Percentiles rank a stretch among this genome's conserved stretches.
Evolutionary conservation across 1,284 basidiomycete species (phyloP).

Genomic region (Chalciporus piperatoides): DNA sequence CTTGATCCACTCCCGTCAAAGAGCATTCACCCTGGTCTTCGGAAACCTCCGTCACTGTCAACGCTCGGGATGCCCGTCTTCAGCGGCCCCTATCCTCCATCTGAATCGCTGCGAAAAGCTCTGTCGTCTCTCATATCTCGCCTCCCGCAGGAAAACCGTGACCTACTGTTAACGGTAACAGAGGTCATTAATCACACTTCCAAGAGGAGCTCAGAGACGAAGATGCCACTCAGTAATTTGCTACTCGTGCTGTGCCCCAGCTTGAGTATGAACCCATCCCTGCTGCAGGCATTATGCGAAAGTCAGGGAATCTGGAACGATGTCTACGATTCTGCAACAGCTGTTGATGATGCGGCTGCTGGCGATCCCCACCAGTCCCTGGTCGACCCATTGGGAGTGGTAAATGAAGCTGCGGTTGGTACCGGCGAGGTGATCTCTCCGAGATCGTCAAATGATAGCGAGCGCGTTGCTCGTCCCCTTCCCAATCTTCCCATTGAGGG

Average conservation of each 20-base stretch:
- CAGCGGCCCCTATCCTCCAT: constrained; percentile 54
- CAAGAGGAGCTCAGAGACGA: constrained; percentile 59
- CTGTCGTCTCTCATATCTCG: constrained; percentile 58
- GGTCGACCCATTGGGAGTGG: background rate
- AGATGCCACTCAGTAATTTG: constrained; percentile 82
- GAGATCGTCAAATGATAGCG: constrained; percentile 15
- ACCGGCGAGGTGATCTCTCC: background rate
- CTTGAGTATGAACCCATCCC: constrained; percentile 71
- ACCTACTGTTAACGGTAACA: constrained; percentile 67
- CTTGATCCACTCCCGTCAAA: constrained; percentile 38
- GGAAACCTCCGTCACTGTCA: constrained; percentile 74
- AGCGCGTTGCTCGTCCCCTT: constrained; percentile 25
- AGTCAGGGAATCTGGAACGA: constrained; percentile 61
- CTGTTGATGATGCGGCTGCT: constrained; percentile 6
- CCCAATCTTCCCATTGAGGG: constrained; percentile 24
- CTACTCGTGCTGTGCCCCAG: constrained; percentile 79
- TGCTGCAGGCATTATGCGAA: constrained; percentile 72
- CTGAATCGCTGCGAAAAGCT: constrained; percentile 48
- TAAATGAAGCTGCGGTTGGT: background rate
- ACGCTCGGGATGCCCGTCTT: constrained; percentile 70
- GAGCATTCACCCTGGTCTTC: constrained; percentile 41
- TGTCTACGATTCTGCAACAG: constrained; percentile 15
- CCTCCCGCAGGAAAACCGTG: constrained; percentile 68
- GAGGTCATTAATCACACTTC: constrained; percentile 72
- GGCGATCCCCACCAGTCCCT: constrained; percentile 1